These are phyloP conservation scores for Trichoderma koningiopsis DNA, from an alignment of 2,329 filamentous ascomycete genomes.

Conservation along the genomic window DNA sequence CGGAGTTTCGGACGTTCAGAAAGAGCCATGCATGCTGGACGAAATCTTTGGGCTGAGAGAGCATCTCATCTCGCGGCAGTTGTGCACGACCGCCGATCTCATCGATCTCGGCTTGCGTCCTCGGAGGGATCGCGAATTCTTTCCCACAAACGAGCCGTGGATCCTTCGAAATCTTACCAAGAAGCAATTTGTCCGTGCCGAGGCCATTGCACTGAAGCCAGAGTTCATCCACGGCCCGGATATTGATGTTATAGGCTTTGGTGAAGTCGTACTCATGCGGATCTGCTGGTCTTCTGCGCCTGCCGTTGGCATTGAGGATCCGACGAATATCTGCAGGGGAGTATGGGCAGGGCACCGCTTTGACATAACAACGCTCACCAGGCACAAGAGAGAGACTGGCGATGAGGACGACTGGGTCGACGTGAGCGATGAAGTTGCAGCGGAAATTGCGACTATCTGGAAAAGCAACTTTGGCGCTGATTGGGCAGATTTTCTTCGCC, in stretches of 20 bases:
- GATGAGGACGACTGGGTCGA: constrained; percentile 2
- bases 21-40: background rate
- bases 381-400: background rate
- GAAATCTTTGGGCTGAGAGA: background rate
- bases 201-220: constrained; percentile 22
- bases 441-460: constrained; percentile 12
- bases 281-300: constrained; percentile 23
- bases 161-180: constrained; percentile 26
- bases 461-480: background rate
- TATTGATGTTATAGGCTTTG: constrained; percentile 22
- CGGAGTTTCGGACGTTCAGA: background rate
- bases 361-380: constrained; percentile 19
- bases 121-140: background rate
- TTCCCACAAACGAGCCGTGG: constrained; percentile 15
- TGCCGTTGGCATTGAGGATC: background rate
- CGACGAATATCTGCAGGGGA: constrained; percentile 15
- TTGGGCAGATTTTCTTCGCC: background rate
- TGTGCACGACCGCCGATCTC: background rate
- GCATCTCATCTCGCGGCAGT: background rate
- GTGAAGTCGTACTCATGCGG: constrained; percentile 24
- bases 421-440: constrained; percentile 22
- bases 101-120: background rate
- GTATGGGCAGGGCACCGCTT: constrained; percentile 27
- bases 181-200: constrained; percentile 25
- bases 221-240: constrained; percentile 23